Evolutionary conservation across 2,329 filamentous ascomycete species (phyloP), one percentile per base, ranked within the genome.

Genomic region (Colletotrichum lini): DNA sequence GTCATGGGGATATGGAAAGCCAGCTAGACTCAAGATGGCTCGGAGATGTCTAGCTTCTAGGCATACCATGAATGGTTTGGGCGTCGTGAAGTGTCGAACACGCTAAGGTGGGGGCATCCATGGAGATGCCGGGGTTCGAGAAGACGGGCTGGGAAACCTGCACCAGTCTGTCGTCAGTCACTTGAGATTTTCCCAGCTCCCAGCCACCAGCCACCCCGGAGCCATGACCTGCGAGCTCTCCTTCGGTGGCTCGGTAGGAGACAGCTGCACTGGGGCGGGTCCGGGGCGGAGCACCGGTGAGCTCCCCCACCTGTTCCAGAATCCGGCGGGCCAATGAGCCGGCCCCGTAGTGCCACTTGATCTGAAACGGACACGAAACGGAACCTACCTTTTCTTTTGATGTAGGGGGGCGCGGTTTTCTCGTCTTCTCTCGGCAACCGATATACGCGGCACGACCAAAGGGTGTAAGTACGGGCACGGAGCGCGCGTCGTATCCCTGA

Each of bases 351-450:
- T 38, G 45, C 52, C 59, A 68, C 65, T 72, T 54, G 58, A 68
- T 64, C 65, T 72, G 69, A 72, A 69, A 72, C 69, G 42, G 53
- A 40, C 45, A 38, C 65, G 69, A 72, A 72, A 72, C 69, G 58
- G 53, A 21, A 68, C 45, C 59, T 72, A 56, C 16, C 53, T 49
- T 57, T 65, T 44, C 35, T 45, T 47, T 52, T n/a, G 6, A 35
- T 50, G 6, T 38, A 16, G 26, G 40, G 35, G n/a, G 35, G 35
- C 35, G 35, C 9, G 35, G 23, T 8, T 23, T 18, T n/a, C 16
- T 7, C 7, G 44, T 8, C n/a, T 23, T 4, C 18, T 49, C 10
- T 49, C 9, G 12, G 47, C 21, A 1, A 23, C 47, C 47, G 47
- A 23, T 21, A 49, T 21, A 10, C 47, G n/a, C 47, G 47, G 13